Conservation (phyloP, 768 basidiomycete species). For the Auricularia sp. region DNA sequence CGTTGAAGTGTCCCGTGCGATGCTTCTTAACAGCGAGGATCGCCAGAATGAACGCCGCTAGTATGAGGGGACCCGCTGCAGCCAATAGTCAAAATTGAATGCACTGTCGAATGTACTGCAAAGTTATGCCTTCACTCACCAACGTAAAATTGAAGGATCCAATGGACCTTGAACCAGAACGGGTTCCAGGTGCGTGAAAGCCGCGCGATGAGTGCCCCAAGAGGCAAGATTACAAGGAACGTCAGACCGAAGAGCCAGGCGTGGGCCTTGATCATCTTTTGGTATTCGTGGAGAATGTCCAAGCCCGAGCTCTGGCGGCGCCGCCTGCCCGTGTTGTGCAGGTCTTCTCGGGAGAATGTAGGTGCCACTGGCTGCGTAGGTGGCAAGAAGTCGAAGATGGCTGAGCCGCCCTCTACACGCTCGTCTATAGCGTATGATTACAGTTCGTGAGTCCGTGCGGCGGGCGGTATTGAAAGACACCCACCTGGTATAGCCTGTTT, state of each 20-base stretch:
- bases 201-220: constrained; percentile 46
- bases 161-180: constrained; percentile 40
- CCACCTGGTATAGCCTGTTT: no score
- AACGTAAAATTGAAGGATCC: constrained; percentile 38
- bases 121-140: not conserved
- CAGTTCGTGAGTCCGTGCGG: no score
- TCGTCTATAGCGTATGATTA: no score
- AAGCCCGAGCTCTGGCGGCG: no score
- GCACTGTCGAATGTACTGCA: no score
- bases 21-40: constrained; percentile 14
- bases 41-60: constrained; percentile 38
- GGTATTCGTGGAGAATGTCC: constrained; percentile 10
- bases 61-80: constrained; percentile 39
- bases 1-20: constrained; percentile 14
- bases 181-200: constrained; percentile 36
- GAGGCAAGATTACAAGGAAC: constrained; percentile 46
- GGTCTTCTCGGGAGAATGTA: no score
- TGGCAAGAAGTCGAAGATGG: no score
- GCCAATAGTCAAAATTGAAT: no score
- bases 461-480: no score
- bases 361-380: no score
- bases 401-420: no score
- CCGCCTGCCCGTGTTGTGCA: no score
- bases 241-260: constrained; percentile 42
- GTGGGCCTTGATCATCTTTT: constrained; percentile 34